These are phyloP conservation scores for Leccinum truebloodii DNA, from an alignment of 768 basidiomycete genomes.

Conservation along the genomic window DNA sequence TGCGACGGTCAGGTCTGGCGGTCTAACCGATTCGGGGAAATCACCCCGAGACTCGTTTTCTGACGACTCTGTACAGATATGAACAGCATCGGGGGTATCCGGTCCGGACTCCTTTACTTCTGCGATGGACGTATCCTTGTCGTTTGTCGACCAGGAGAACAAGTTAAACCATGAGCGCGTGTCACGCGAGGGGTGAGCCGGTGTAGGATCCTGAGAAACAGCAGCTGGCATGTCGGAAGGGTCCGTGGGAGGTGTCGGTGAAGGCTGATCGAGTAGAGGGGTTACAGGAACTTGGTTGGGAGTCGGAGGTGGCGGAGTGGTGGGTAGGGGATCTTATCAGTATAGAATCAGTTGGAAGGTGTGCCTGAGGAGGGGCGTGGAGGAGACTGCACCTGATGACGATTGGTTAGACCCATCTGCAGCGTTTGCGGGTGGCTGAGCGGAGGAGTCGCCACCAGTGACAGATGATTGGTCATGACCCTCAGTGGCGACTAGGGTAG, in stretches of 20 bases:
- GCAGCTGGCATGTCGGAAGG: background rate
- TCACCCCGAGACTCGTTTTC: too few species aligned
- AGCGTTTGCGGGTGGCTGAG: too few species aligned
- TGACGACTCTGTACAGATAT: too few species aligned
- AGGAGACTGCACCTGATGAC: too few species aligned
- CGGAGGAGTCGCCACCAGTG: too few species aligned
- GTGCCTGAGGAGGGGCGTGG: too few species aligned
- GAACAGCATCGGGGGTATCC: too few species aligned
- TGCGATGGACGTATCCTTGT: slow-evolving; percentile 22
- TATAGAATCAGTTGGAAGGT: background rate
- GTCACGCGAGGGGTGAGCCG: background rate
- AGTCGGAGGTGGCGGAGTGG: background rate
- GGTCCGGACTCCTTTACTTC: too few species aligned
- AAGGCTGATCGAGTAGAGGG: background rate
- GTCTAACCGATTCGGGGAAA: background rate
- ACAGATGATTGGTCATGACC: too few species aligned
- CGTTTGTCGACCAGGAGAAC: slow-evolving; percentile 32
- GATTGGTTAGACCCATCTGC: too few species aligned
- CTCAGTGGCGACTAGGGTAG: too few species aligned
- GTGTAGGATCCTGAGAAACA: background rate
- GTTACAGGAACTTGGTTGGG: background rate
- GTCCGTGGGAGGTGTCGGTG: background rate
- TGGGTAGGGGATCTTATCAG: slow-evolving; percentile 2
- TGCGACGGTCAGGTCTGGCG: background rate
- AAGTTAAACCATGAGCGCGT: slow-evolving; percentile 37